Conservation (phyloP, 2,329 filamentous ascomycete genomes). For the Akanthomyces uredinophilus region DNA sequence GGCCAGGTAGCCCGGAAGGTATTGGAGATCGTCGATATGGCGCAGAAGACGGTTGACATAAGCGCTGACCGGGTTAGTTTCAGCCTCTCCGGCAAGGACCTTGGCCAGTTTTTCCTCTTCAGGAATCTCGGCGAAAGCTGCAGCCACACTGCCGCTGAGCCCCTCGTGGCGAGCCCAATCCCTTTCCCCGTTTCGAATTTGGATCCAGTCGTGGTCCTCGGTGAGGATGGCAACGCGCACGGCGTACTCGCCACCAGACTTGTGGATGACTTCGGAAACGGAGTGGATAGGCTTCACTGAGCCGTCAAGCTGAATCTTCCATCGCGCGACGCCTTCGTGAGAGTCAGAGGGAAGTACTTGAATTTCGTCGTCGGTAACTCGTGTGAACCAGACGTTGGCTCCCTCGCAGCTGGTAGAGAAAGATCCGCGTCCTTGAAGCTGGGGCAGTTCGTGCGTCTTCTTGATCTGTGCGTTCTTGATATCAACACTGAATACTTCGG, state of each 20-base stretch:
- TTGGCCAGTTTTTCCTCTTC: conserved; percentile 69
- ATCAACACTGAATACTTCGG: conserved; percentile 80
- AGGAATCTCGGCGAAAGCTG: conserved; percentile 73
- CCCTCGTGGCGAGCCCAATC: conserved; percentile 81
- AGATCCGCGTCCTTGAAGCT: conserved; percentile 62
- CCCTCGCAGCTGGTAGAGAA: conserved; percentile 75
- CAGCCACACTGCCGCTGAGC: conserved; percentile 72
- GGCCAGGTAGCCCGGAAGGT: conserved; percentile 69
- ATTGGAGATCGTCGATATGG: conserved; percentile 71
- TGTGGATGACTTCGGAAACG: conserved; percentile 77
- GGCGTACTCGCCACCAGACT: conserved; percentile 62
- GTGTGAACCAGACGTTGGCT: conserved; percentile 83
- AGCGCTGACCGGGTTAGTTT: conserved; percentile 73
- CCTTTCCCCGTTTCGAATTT: conserved; percentile 75
- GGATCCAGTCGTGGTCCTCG: conserved; percentile 68
- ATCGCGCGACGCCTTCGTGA: conserved; percentile 69
- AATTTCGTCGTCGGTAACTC: conserved; percentile 70
- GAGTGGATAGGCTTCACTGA: conserved; percentile 55
- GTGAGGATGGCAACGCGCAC: conserved; percentile 70
- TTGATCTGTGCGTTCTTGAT: conserved; percentile 61
- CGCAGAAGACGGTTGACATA: conserved; percentile 83
- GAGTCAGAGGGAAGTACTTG: conserved; percentile 71
- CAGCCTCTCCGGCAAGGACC: conserved; percentile 79
- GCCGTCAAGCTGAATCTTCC: conserved; percentile 51
- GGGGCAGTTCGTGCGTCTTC: conserved; percentile 78